Conservation (phyloP, 1,284 basidiomycete species). For the Ceratorhiza oryzae-sativae region DNA sequence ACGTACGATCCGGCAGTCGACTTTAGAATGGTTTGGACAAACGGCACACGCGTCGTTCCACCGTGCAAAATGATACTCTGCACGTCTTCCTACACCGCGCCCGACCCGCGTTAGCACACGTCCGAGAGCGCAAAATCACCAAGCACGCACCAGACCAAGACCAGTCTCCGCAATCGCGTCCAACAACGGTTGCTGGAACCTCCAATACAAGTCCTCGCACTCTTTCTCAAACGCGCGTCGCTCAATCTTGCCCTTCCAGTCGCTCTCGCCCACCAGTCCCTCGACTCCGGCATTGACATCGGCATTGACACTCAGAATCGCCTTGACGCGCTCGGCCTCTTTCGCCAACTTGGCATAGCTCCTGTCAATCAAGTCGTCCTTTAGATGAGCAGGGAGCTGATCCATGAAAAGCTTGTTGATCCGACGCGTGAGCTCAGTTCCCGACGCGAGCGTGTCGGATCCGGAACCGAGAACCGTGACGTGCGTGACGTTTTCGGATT, state of each 20-base stretch:
- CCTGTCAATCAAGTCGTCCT: constrained; percentile 65
- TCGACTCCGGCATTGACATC: constrained; percentile 82
- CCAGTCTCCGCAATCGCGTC: constrained; percentile 78
- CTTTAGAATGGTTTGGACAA: constrained; percentile 86
- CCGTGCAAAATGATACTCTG: constrained; percentile 92
- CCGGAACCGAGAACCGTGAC: constrained; percentile 83
- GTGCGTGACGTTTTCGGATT: constrained; percentile 55
- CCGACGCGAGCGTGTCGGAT: constrained; percentile 80
- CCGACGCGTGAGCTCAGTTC: constrained; percentile 83
- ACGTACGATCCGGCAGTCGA: constrained; percentile 77
- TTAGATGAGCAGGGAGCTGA: constrained; percentile 69
- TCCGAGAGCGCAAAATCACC: too few species aligned
- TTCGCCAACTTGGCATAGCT: constrained; percentile 94
- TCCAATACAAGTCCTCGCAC: constrained; percentile 66
- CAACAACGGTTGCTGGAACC: constrained; percentile 76
- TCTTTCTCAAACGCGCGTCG: constrained; percentile 79
- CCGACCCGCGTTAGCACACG: too few species aligned
- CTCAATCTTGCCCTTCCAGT: constrained; percentile 82
- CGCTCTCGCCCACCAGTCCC: constrained; percentile 87
- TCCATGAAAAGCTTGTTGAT: constrained; percentile 82
- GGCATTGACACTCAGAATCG: constrained; percentile 91
- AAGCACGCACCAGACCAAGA: constrained; percentile 63
- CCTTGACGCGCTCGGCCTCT: constrained; percentile 91
- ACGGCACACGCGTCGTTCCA: constrained; percentile 87
- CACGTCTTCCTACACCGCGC: constrained; percentile 64